Evolutionary conservation across 192 early-diverging fungal genomes (phyloP).

Genomic region (Coemansia sp.): DNA sequence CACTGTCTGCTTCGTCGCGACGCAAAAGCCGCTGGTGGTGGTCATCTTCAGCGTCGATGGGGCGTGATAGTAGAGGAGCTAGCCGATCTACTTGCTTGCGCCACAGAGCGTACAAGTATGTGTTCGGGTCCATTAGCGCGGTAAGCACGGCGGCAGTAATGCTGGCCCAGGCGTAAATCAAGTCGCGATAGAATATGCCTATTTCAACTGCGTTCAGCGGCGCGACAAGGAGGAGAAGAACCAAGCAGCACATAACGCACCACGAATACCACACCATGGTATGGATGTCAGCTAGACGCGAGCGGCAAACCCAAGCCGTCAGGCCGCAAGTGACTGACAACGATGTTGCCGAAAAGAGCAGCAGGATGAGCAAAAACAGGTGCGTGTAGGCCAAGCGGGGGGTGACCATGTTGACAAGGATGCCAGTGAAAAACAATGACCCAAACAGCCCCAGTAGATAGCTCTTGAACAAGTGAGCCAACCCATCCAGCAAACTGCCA

Average conservation of each 20-base stretch:
- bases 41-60: background rate
- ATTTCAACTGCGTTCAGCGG: constrained; percentile 31
- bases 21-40: constrained; percentile 21
- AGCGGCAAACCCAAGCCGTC: constrained; percentile 23
- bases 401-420: constrained; percentile 21
- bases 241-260: constrained; percentile 31
- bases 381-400: constrained; percentile 53
- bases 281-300: constrained; percentile 22
- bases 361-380: constrained; percentile 19
- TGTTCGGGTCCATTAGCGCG: constrained; percentile 28
- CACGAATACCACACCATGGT: constrained; percentile 36
- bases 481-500: constrained; percentile 23
- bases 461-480: constrained; percentile 14
- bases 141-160: constrained; percentile 28
- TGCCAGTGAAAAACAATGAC: constrained; percentile 32
- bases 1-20: background rate
- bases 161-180: constrained; percentile 34
- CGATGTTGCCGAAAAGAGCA: constrained; percentile 31
- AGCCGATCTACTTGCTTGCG: background rate
- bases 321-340: constrained; percentile 28
- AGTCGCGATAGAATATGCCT: constrained; percentile 43
- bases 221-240: constrained; percentile 33
- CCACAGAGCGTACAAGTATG: constrained; percentile 17
- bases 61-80: background rate
- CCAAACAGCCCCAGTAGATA: constrained; percentile 23